These are phyloP conservation scores for Paulownia fortunei DNA, from an alignment of 257 asterid genomes.

Conservation along the genomic window DNA sequence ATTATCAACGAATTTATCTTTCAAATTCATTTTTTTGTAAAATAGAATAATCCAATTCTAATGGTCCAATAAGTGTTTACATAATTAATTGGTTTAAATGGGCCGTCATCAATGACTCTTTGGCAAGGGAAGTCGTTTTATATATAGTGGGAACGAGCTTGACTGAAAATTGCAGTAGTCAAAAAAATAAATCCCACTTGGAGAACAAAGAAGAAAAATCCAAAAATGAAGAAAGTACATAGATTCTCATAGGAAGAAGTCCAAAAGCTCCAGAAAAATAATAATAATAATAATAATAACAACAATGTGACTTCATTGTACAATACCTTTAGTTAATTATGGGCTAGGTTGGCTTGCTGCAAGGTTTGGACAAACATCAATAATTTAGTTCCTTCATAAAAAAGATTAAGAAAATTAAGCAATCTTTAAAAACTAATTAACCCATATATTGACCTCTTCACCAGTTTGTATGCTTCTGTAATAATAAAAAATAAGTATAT, in stretches of 20 bases:
- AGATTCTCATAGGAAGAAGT: conserved; percentile 37
- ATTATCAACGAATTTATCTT: too few species aligned
- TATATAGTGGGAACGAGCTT: conserved; percentile 42
- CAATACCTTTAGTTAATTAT: conserved; percentile 26
- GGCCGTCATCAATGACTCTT: conserved; percentile 29
- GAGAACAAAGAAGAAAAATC: conserved; percentile 22
- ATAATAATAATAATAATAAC: not conserved
- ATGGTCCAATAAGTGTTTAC: not conserved
- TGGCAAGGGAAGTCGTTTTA: not conserved
- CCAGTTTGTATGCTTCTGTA: conserved; percentile 44
- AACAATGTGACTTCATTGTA: conserved; percentile 12
- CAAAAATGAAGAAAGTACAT: conserved; percentile 3
- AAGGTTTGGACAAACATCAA: conserved; percentile 41
- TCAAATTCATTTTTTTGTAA: too few species aligned
- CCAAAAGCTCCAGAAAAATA: conserved; percentile 32
- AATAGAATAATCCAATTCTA: too few species aligned
- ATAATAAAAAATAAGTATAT: not conserved
- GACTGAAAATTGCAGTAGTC: conserved; percentile 35
- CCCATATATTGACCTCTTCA: conserved; percentile 63
- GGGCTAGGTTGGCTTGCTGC: conserved; percentile 31
- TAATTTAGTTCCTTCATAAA: conserved; percentile 25
- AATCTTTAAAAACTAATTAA: conserved; percentile 31
- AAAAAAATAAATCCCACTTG: conserved; percentile 38
- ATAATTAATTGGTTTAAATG: not conserved
- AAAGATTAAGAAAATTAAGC: conserved; percentile 26